Evolutionary conservation across 2,329 filamentous ascomycete species (phyloP), one percentile per base, ranked within the genome.

Genomic region (Pestalotiopsis sp.): DNA sequence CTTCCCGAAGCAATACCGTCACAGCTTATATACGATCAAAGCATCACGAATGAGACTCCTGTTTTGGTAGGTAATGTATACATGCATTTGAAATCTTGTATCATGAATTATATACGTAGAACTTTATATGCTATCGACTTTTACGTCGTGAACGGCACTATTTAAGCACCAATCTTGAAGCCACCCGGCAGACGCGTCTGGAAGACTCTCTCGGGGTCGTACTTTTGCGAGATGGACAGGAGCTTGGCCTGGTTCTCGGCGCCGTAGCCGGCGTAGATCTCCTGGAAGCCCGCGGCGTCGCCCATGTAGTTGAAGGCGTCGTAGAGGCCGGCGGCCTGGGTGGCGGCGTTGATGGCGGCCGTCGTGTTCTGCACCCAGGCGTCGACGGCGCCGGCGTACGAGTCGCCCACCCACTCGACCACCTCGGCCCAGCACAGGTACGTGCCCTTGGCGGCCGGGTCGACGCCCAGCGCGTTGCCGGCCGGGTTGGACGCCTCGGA

Each of bases 251-350:
- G 52, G 49, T 79, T 82, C 56, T 75, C 71, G 49, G 72, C 66
- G 3, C 81, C 81, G 69, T 81, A 82, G 4, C 77, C 73, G 12
- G 68, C 39, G 39, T 80, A 75, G 5, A 80, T 75, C 62, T 78
- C 74, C 79, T 85, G 80, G 52, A 77, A 75, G 9, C 69, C 68
- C 27, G 77, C 75, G 3, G 79, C 78, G 65, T 82, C 81, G 68
- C 81, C 80, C 57, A 82, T 73, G 71, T 81, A 85, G 72, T 83
- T 80, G 70, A 81, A 82, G 13, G 79, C 78, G 17, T 78, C 75
- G 60, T 78, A 77, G 1, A 81, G 73, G 27, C 80, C 78, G 6
- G 78, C 74, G 73, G 74, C 72, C 39, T 68, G 66, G n/a, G 76
- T 72, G 25, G 72, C 73, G 4, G 68, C 68, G 45, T 75, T 69